Evolutionary conservation across 2,329 filamentous ascomycete genomes (phyloP).

Genomic region (Colletotrichum chrysophilum): DNA sequence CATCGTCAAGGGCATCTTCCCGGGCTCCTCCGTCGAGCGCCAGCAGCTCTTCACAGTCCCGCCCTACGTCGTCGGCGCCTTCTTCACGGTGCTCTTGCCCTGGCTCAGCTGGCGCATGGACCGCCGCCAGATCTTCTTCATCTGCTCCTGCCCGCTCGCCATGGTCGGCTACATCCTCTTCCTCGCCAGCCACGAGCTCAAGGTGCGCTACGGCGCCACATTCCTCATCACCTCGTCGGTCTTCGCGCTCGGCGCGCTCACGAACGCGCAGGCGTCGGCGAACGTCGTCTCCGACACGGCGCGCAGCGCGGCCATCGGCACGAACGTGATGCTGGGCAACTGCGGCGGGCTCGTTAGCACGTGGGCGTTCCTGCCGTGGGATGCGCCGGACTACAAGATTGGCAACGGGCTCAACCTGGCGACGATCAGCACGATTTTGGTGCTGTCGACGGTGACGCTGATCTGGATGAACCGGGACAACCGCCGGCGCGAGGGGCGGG

Average conservation of each 20-base stretch:
- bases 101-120: constrained; percentile 63
- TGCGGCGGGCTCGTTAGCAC: constrained; percentile 43
- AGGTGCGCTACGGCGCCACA: constrained; percentile 65
- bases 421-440: constrained; percentile 59
- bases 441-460: constrained; percentile 53
- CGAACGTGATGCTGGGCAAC: constrained; percentile 69
- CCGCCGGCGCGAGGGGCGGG: constrained; percentile 27
- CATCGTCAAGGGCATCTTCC: constrained; percentile 70
- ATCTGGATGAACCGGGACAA: constrained; percentile 71
- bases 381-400: constrained; percentile 70
- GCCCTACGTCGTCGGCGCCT: constrained; percentile 66
- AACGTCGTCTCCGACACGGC: constrained; percentile 72
- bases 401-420: constrained; percentile 75
- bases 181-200: constrained; percentile 50
- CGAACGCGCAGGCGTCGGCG: constrained; percentile 66
- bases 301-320: constrained; percentile 65
- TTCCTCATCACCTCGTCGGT: constrained; percentile 67
- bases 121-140: constrained; percentile 59
- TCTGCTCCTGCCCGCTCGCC: constrained; percentile 58
- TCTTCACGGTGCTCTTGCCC: constrained; percentile 63
- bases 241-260: constrained; percentile 65
- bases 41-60: constrained; percentile 71
- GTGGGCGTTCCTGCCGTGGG: constrained; percentile 67
- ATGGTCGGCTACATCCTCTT: constrained; percentile 72
- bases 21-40: constrained; percentile 56